Conservation (phyloP, 2,329 filamentous ascomycete species). For the Ophiostoma populinum region DNA sequence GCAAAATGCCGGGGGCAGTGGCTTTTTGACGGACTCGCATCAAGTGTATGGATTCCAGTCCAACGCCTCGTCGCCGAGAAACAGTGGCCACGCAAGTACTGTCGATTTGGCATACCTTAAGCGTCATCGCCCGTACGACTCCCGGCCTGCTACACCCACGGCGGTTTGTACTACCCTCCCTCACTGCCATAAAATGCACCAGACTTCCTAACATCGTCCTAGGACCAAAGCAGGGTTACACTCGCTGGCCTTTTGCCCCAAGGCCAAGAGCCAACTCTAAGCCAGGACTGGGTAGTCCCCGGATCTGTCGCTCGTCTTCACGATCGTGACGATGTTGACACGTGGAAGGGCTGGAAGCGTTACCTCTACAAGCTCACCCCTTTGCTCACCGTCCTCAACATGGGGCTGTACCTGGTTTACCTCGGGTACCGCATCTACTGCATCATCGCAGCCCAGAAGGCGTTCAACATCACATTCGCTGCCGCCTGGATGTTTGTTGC, state of each 20-base stretch:
- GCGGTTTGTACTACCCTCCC: too few relatives aligned
- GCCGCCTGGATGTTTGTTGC: slow-evolving; percentile 30
- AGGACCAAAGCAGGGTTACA: slow-evolving; percentile 27
- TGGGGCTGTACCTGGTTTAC: slow-evolving; percentile 28
- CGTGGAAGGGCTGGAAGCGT: slow-evolving; percentile 27
- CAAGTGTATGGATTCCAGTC: slow-evolving; percentile 8
- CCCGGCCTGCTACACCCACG: slow-evolving; percentile 7
- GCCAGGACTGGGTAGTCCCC: slow-evolving; percentile 18
- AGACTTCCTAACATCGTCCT: neutral
- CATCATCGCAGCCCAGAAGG: slow-evolving; percentile 31
- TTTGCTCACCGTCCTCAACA: slow-evolving; percentile 23
- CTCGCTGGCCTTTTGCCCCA: slow-evolving; percentile 22
- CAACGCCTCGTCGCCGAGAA: slow-evolving; percentile 9
- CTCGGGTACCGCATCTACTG: slow-evolving; percentile 33
- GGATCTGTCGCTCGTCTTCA: slow-evolving; percentile 23
- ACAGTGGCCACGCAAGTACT: slow-evolving; percentile 10
- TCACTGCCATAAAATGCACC: too few relatives aligned
- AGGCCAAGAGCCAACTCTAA: slow-evolving; percentile 14
- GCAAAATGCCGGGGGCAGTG: slow-evolving; percentile 4
- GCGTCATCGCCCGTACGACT: slow-evolving; percentile 8
- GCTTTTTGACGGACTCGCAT: slow-evolving; percentile 10
- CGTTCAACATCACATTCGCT: slow-evolving; percentile 22
- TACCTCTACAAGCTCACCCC: slow-evolving; percentile 22
- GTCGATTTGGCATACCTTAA: slow-evolving; percentile 10
- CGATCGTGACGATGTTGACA: slow-evolving; percentile 27